Evolutionary conservation across 2,329 filamentous ascomycete genomes (phyloP), one percentile per base, ranked within the genome.

Genomic region (Epichloe sylvatica): DNA sequence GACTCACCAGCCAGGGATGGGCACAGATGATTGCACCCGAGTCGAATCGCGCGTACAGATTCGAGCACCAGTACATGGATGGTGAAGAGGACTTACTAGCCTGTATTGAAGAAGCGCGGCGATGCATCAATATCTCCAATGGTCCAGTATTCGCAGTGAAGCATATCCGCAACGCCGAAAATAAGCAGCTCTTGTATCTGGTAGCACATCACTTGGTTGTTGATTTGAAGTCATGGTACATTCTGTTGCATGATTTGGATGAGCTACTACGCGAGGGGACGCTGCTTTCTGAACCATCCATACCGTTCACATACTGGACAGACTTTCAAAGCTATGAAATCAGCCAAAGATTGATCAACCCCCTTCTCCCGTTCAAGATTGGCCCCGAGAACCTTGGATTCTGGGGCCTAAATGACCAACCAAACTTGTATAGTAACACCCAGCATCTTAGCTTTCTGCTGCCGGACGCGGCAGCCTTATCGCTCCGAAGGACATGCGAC

Each of bases 151-250:
- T 78, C 52, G 67, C 70, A 0, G 72, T 68, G 5, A 67, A 74
- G 49, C 70, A 74, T 49, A 65, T 77, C 23, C 66, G 68, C 12
- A 73, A 69, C 3, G 56, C 64, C 43, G 67, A 74, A 43, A 69
- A 67, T 4, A 63, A 66, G 51, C 73, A 76, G 47, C 60, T 73
- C 49, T 55, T 78, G 2, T 76, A 73, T 52, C 59, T 78, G 9
- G 65, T 68, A 0, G 73, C 74, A 0, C 75, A 78, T 51, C 74
- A 76, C 45, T 64, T 77, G 3, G 72, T 72, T 1, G 67, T 76
- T 12, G 75, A 78, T 48, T 57, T 72, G 9, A 64, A 66, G 6
- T 77, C 74, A 0, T 77, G 74, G 75, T 65, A 68, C 13, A 64
- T 75, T 47, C 66, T 78, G 19, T 61, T 72, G 4, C 66, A 70